These are phyloP conservation scores for Xylaria palmicola DNA, from an alignment of 495 filamentous ascomycete species.

Conservation along the genomic window DNA sequence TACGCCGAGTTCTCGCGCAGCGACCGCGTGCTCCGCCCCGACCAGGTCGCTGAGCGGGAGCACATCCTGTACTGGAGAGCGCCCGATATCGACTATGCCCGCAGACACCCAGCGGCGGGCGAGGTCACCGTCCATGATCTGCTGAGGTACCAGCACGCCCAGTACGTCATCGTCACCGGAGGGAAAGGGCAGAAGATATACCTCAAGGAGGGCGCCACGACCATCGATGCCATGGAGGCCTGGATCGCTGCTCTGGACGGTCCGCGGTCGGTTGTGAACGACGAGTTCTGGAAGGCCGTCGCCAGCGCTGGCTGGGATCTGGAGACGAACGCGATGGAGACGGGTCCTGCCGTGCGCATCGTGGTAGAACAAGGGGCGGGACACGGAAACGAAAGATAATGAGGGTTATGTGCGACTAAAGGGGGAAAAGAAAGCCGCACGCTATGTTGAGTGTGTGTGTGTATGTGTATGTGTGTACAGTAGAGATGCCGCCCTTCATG, in stretches of 20 bases:
- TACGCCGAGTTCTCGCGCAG: constrained; percentile 59
- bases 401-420: background rate
- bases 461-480: constrained; percentile 14
- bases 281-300: constrained; percentile 36
- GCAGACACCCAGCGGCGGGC: background rate
- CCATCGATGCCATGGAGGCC: constrained; percentile 58
- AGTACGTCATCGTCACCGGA: constrained; percentile 40
- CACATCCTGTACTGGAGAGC: constrained; percentile 64
- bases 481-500: constrained; percentile 20
- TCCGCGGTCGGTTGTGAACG: constrained; percentile 32
- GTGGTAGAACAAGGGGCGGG: constrained; percentile 10
- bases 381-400: background rate
- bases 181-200: constrained; percentile 42
- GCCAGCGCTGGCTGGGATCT: constrained; percentile 46
- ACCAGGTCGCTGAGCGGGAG: constrained; percentile 64
- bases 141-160: background rate
- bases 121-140: constrained; percentile 20
- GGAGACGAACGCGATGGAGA: constrained; percentile 44
- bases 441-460: background rate
- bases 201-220: constrained; percentile 58
- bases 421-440: constrained; percentile 7
- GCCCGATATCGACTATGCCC: constrained; percentile 36
- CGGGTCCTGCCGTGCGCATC: constrained; percentile 23
- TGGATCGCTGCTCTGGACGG: constrained; percentile 70
- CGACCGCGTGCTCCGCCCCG: constrained; percentile 58